phyloP scores from a whole-genome alignment of 768 basidiomycete genomes.

The Kwoniella dendrophila region DNA sequence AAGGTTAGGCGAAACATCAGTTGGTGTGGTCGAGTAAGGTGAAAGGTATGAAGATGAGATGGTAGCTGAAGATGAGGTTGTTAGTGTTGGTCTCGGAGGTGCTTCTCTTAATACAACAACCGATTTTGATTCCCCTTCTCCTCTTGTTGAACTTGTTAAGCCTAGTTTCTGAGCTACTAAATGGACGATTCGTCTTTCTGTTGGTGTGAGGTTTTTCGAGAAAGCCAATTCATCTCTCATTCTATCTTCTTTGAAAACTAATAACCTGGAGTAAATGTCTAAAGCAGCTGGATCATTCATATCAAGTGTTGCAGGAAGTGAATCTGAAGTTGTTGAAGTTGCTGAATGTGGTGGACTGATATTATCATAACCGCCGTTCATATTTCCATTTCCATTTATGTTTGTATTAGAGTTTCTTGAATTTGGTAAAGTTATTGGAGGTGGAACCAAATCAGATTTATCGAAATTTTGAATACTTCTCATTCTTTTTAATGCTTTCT shows the following conservation, averaged over 20 bases:
- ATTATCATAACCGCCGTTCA: constrained; percentile 25
- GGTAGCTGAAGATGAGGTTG: constrained; percentile 35
- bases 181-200: constrained; percentile 89
- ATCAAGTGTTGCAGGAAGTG: constrained; percentile 67
- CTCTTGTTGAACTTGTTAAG: constrained; percentile 81
- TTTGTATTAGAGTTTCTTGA: constrained; percentile 12
- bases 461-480: constrained; percentile 90
- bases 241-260: constrained; percentile 95
- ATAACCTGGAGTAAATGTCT: constrained; percentile 94
- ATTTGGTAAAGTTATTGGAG: constrained; percentile 25
- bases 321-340: constrained; percentile 48
- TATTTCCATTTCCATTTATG: constrained; percentile 19
- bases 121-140: constrained; percentile 87
- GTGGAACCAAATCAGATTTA: constrained; percentile 21
- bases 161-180: constrained; percentile 95
- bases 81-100: constrained; percentile 57
- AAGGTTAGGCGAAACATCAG: constrained; percentile 62
- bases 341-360: constrained; percentile 43
- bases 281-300: constrained; percentile 93
- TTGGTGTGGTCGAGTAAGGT: constrained; percentile 49
- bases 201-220: constrained; percentile 78
- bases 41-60: constrained; percentile 44
- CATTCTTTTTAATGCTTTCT: constrained; percentile 98
- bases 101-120: constrained; percentile 89
- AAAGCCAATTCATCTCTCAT: constrained; percentile 98